Percentiles rank a stretch among this genome's conserved stretches.
Evolutionary conservation across 2,329 filamentous ascomycete species (phyloP).

Genomic region (Gaeumannomyces sp.): DNA sequence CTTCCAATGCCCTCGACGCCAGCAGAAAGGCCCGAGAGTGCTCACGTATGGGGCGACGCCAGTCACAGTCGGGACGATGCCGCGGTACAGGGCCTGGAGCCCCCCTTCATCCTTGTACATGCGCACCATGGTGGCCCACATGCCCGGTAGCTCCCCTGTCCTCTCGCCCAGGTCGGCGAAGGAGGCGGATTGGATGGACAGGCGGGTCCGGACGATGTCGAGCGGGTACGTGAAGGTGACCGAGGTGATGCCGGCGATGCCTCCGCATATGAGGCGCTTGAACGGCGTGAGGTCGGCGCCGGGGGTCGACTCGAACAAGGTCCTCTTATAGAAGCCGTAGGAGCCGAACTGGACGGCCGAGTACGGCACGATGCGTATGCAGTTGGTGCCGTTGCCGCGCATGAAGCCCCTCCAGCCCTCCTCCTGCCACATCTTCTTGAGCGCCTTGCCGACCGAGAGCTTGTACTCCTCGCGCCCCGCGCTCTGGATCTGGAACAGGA

Average conservation of each 20-base stretch:
- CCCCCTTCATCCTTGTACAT: constrained; percentile 96
- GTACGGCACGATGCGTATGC: constrained; percentile 95
- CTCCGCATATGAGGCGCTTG: constrained; percentile 80
- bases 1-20: neutral
- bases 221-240: constrained; percentile 93
- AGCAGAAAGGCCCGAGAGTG: constrained; percentile 10
- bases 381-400: constrained; percentile 97
- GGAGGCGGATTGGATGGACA: constrained; percentile 97
- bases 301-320: constrained; percentile 71
- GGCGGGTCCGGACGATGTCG: constrained; percentile 90
- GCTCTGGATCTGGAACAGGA: constrained; percentile 94
- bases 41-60: constrained; percentile 89
- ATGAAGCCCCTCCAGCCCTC: constrained; percentile 97
- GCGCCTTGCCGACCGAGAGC: constrained; percentile 79
- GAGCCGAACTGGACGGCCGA: constrained; percentile 97
- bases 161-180: constrained; percentile 68
- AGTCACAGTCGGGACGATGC: constrained; percentile 87
- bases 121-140: constrained; percentile 74
- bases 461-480: constrained; percentile 88
- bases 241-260: constrained; percentile 87
- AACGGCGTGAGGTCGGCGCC: constrained; percentile 68
- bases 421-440: constrained; percentile 92
- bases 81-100: constrained; percentile 78
- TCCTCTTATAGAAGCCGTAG: constrained; percentile 92
- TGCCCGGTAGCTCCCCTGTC: constrained; percentile 71